A percentile compares a stretch with the other conserved stretches of the same genome.
phyloP scores from a whole-genome alignment of 2,329 filamentous ascomycete genomes.

The Venturia oleaginea region DNA sequence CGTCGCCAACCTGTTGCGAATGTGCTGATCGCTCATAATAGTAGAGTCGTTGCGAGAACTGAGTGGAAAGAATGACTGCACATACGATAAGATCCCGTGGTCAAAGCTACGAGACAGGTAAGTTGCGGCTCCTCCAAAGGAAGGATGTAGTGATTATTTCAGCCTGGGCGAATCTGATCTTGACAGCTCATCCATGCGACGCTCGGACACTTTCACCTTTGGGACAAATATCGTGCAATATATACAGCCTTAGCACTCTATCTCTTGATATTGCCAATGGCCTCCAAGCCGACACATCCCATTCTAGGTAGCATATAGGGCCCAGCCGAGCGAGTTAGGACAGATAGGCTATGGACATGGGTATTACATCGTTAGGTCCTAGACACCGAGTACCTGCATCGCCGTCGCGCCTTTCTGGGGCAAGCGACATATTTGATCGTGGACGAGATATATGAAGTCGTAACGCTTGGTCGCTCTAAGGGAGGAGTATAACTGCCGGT shows the following conservation, averaged over 20 bases:
- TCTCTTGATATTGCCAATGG: slow-evolving; percentile 6
- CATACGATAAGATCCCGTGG: background rate
- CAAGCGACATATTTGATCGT: background rate
- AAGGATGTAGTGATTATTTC: background rate
- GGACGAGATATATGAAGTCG: slow-evolving; percentile 8
- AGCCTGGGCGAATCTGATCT: background rate
- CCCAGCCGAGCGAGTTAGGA: background rate
- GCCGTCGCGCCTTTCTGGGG: background rate
- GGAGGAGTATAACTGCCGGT: background rate
- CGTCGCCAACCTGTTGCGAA: background rate
- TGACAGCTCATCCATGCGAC: background rate
- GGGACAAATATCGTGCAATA: background rate
- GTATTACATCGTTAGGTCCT: background rate
- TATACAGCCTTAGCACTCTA: slow-evolving; percentile 5
- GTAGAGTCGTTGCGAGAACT: background rate
- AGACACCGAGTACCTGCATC: background rate
- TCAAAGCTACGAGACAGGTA: background rate
- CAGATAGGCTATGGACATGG: background rate
- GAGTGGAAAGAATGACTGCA: background rate
- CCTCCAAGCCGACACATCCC: background rate
- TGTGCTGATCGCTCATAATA: background rate
- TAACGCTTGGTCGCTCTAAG: background rate
- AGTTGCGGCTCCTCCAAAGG: background rate
- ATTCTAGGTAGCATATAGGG: background rate
- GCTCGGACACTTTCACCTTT: background rate